phyloP scores from a whole-genome alignment of 345 rosid species.

The thale cress (Arabidopsis thaliana) region DNA sequence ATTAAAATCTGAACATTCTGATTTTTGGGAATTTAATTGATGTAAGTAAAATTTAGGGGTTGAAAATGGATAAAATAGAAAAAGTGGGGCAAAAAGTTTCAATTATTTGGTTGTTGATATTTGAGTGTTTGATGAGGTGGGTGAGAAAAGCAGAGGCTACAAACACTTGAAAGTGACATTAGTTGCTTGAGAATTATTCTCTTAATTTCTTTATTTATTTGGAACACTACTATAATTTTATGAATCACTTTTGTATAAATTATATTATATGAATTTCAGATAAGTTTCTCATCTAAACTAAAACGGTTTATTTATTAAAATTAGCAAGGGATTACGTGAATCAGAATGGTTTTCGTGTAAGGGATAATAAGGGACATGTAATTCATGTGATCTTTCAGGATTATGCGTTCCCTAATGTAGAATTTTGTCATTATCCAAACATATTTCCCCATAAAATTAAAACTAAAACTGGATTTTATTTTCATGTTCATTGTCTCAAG shows the following conservation, averaged over 20 bases:
- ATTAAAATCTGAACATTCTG: no score
- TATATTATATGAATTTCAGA: no score
- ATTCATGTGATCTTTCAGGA: constrained; percentile 28
- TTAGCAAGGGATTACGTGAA: constrained; percentile 6
- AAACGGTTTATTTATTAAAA: no score
- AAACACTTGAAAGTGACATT: constrained; percentile 42
- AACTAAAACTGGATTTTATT: background rate
- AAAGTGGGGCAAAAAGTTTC: background rate
- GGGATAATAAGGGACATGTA: constrained; percentile 26
- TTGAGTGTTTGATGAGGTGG: constrained; percentile 50
- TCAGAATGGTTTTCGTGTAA: constrained; percentile 30
- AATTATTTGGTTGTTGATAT: constrained; percentile 43
- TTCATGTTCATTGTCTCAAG: background rate
- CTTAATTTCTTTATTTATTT: constrained; percentile 26
- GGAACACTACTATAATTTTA: background rate
- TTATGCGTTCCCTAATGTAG: background rate
- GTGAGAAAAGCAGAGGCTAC: constrained; percentile 43
- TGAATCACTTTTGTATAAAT: no score
- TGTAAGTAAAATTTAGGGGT: background rate
- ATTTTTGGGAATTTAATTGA: background rate
- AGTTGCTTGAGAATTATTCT: constrained; percentile 38
- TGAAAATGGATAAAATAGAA: constrained; percentile 10
- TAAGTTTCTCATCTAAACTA: no score
- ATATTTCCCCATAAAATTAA: background rate
- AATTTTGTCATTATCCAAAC: constrained; percentile 23